phyloP scores from a whole-genome alignment of 306 rosid species.

The Gastrolobium villosum region DNA sequence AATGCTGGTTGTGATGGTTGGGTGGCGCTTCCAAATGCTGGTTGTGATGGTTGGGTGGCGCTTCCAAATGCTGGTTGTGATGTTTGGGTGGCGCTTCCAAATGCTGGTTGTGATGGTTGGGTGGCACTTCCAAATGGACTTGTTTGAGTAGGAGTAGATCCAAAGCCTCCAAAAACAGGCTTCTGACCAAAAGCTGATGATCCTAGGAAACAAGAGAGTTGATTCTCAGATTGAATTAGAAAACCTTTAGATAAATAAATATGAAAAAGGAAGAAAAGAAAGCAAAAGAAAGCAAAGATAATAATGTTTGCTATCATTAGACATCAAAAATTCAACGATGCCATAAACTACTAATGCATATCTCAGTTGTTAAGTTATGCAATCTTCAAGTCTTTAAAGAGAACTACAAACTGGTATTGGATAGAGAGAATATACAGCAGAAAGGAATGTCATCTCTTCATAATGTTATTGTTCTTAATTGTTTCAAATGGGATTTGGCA shows the following conservation, averaged over 20 bases:
- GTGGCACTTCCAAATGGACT: constrained; percentile 79
- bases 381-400: constrained; percentile 16
- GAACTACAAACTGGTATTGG: neutral
- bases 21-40: constrained; percentile 76
- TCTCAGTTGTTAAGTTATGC: constrained; percentile 1
- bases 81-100: constrained; percentile 80
- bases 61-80: constrained; percentile 92
- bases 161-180: constrained; percentile 88
- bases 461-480: constrained; percentile 27
- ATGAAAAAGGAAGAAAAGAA: neutral
- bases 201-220: constrained; percentile 53
- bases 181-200: constrained; percentile 88
- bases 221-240: constrained; percentile 47
- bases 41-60: constrained; percentile 77
- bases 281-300: constrained; percentile 28
- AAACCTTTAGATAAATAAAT: neutral
- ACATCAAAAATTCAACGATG: constrained; percentile 16
- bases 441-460: constrained; percentile 16
- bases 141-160: constrained; percentile 76
- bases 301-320: constrained; percentile 12
- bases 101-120: constrained; percentile 87
- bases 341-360: constrained; percentile 2
- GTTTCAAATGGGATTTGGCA: constrained; percentile 29
- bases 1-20: constrained; percentile 91
- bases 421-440: constrained; percentile 12